Percentiles rank a stretch among this genome's conserved stretches.
Evolutionary conservation across 2,329 filamentous ascomycete species (phyloP).

Genomic region (Alternaria viburni): DNA sequence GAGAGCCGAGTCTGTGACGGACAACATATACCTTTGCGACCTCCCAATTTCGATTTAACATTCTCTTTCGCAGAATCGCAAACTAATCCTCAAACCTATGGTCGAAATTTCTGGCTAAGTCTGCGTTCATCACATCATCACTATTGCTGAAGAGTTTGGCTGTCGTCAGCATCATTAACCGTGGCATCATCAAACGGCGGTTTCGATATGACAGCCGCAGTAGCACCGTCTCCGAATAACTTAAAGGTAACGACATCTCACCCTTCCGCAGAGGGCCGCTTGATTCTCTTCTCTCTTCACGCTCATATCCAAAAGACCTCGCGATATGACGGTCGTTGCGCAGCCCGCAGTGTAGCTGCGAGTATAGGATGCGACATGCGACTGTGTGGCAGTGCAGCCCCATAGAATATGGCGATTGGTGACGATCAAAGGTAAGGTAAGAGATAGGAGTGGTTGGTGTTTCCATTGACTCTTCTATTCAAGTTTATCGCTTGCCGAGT

Average conservation of each 20-base stretch:
- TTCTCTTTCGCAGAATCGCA: too few relatives aligned
- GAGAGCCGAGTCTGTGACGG: slow-evolving; percentile 5
- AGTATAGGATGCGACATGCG: not conserved
- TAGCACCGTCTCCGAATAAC: not conserved
- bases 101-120: not conserved
- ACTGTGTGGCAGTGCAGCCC: not conserved
- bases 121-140: not conserved
- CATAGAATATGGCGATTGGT: not conserved
- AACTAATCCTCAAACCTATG: too few relatives aligned
- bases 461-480: not conserved
- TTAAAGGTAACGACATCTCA: not conserved
- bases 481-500: not conserved
- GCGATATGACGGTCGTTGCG: not conserved
- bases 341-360: not conserved
- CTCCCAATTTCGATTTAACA: not conserved
- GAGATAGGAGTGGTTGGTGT: not conserved
- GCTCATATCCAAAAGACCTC: not conserved
- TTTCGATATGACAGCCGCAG: not conserved
- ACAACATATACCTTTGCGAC: not conserved
- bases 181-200: not conserved
- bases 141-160: not conserved
- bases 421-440: not conserved
- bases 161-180: not conserved
- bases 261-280: not conserved
- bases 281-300: not conserved